A percentile compares a stretch with the other conserved stretches of the same genome.
These are phyloP conservation scores for Clarireedia homoeocarpa DNA, from an alignment of 2,329 filamentous ascomycete species.

Conservation along the genomic window DNA sequence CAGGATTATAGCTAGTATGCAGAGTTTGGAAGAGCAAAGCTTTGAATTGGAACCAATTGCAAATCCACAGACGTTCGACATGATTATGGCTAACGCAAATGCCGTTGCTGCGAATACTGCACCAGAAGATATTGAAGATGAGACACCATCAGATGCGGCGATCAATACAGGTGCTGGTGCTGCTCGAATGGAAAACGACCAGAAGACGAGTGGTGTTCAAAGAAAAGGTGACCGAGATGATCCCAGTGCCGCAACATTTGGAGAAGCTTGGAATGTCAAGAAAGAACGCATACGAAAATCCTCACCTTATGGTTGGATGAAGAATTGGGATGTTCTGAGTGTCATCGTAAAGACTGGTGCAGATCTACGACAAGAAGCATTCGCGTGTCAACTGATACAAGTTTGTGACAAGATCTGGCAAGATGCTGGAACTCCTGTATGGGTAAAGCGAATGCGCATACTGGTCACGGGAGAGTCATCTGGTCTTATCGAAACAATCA, in stretches of 20 bases:
- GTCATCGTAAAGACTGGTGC: slow-evolving; percentile 84
- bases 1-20: slow-evolving; percentile 87
- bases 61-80: slow-evolving; percentile 68
- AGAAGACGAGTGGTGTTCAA: slow-evolving; percentile 77
- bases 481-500: slow-evolving; percentile 80
- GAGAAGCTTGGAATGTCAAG: slow-evolving; percentile 78
- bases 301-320: slow-evolving; percentile 82
- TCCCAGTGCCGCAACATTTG: slow-evolving; percentile 77
- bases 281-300: slow-evolving; percentile 77
- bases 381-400: slow-evolving; percentile 76
- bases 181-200: slow-evolving; percentile 82
- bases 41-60: slow-evolving; percentile 65
- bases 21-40: slow-evolving; percentile 76
- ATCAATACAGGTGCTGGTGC: slow-evolving; percentile 64
- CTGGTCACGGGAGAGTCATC: slow-evolving; percentile 79
- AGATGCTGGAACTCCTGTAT: slow-evolving; percentile 68
- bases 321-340: slow-evolving; percentile 81
- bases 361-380: slow-evolving; percentile 76
- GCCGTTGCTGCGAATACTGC: slow-evolving; percentile 40
- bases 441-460: slow-evolving; percentile 84
- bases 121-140: slow-evolving; percentile 48
- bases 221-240: slow-evolving; percentile 77
- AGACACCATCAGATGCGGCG: slow-evolving; percentile 35
- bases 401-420: slow-evolving; percentile 78
- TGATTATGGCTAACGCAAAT: slow-evolving; percentile 68